A percentile compares a stretch with the other conserved stretches of the same genome.
These are phyloP conservation scores for Amesomyces nigricolor DNA, from an alignment of 2,329 filamentous ascomycete genomes.

Conservation along the genomic window DNA sequence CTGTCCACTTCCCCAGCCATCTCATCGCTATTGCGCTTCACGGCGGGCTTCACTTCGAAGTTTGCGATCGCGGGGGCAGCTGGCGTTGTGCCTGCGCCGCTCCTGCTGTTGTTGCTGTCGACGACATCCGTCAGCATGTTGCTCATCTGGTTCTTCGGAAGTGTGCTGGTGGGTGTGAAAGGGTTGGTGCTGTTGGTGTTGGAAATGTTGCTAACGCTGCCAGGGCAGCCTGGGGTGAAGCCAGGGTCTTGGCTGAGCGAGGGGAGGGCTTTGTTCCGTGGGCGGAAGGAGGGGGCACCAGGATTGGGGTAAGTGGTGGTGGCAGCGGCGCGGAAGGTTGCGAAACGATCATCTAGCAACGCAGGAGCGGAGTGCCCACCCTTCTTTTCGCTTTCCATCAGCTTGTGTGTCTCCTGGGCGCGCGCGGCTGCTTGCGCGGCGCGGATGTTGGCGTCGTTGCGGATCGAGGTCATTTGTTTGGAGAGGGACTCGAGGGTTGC, in stretches of 20 bases:
- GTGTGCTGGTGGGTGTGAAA: conserved; percentile 1
- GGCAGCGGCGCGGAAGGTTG: background rate
- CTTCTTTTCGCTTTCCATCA: conserved; percentile 42
- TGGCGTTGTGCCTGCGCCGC: conserved; percentile 4
- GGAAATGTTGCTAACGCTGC: background rate
- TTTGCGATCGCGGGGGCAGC: conserved; percentile 30
- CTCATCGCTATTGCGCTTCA: conserved; percentile 32
- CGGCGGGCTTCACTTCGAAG: conserved; percentile 33
- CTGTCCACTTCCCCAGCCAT: conserved; percentile 17
- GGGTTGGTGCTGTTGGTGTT: background rate
- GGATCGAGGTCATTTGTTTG: conserved; percentile 63
- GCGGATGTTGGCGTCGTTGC: conserved; percentile 49
- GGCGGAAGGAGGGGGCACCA: background rate
- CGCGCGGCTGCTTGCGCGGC: conserved; percentile 46
- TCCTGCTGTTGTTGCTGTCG: conserved; percentile 12
- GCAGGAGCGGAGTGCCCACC: conserved; percentile 8
- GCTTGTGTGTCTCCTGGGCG: conserved; percentile 43
- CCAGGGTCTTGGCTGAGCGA: no score
- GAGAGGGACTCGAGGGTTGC: conserved; percentile 70
- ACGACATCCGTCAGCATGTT: conserved; percentile 23
- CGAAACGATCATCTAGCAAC: conserved; percentile 14
- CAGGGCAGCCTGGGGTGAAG: background rate
- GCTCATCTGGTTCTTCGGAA: conserved; percentile 9
- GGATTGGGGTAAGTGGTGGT: background rate
- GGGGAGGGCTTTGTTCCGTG: no score